Conservation (phyloP, 129 eudicot genomes). For the Arctium minus region DNA sequence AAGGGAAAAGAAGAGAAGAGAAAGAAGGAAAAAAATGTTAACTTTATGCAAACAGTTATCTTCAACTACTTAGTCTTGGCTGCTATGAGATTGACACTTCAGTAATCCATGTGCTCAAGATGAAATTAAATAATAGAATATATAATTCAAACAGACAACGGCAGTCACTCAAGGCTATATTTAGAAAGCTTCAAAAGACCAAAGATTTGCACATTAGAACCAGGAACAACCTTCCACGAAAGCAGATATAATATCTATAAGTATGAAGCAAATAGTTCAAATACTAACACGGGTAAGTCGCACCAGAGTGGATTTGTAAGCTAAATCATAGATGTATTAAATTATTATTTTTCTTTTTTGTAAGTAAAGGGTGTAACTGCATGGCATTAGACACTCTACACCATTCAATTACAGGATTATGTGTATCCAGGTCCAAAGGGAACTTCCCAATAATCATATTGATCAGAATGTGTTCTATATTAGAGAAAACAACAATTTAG, state of each 20-base stretch:
- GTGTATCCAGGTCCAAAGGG: neutral
- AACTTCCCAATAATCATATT: neutral
- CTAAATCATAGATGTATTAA: neutral
- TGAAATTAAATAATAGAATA: neutral
- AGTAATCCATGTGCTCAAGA: neutral
- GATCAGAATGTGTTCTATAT: neutral
- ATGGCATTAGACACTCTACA: neutral
- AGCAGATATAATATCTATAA: neutral
- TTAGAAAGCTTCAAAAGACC: neutral
- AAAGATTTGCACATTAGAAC: neutral
- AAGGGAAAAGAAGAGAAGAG: neutral
- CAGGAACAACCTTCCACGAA: neutral
- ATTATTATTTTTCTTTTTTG: neutral
- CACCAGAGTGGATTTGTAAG: neutral
- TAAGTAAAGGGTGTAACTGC: neutral
- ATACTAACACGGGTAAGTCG: constrained; percentile 3
- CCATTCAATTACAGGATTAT: neutral
- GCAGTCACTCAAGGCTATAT: neutral
- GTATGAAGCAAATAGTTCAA: neutral
- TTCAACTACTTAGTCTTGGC: neutral
- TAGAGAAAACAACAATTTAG: neutral
- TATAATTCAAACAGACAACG: neutral
- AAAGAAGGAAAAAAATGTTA: neutral
- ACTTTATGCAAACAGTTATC: neutral
- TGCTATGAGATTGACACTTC: neutral